These are phyloP conservation scores for Stephanodiscus triporus DNA, from an alignment of 108 stramenopile genomes.

Conservation along the genomic window DNA sequence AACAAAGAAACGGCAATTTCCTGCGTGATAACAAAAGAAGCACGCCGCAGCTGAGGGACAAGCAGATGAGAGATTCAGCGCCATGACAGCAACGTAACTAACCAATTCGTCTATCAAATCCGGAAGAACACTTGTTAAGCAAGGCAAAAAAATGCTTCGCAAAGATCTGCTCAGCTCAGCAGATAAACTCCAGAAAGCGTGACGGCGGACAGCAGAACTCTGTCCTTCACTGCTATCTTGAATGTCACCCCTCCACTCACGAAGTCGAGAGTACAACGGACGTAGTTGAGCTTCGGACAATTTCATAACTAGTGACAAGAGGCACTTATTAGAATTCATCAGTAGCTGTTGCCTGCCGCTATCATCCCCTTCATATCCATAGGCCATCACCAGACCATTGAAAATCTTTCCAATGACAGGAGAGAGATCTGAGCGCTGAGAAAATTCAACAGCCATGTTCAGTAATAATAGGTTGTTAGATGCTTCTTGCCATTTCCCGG, in stretches of 20 bases:
- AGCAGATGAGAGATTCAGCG: background rate
- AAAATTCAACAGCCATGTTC: conserved; percentile 54
- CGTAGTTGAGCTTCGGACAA: conserved; percentile 87
- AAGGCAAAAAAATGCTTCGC: conserved; percentile 81
- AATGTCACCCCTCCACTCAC: conserved; percentile 78
- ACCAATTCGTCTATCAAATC: conserved; percentile 80
- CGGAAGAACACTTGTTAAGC: conserved; percentile 66
- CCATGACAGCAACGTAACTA: conserved; percentile 20
- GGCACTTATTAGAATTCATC: conserved; percentile 52
- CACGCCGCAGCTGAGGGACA: background rate
- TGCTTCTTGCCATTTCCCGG: conserved; percentile 46
- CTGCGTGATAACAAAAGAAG: background rate
- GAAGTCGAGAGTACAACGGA: conserved; percentile 65
- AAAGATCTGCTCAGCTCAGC: conserved; percentile 62
- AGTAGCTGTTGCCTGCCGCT: conserved; percentile 33
- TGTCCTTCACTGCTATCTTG: conserved; percentile 16
- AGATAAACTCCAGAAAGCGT: conserved; percentile 82
- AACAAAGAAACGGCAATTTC: conserved; percentile 53
- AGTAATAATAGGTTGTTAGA: conserved; percentile 48
- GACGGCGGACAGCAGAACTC: conserved; percentile 26
- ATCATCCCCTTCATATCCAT: conserved; percentile 43
- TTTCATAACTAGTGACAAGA: conserved; percentile 81
- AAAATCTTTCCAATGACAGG: conserved; percentile 58
- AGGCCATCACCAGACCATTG: conserved; percentile 56
- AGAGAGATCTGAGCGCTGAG: conserved; percentile 61